Evolutionary conservation across 2,329 filamentous ascomycete genomes (phyloP).

Genomic region (Trichoderma koningiopsis): DNA sequence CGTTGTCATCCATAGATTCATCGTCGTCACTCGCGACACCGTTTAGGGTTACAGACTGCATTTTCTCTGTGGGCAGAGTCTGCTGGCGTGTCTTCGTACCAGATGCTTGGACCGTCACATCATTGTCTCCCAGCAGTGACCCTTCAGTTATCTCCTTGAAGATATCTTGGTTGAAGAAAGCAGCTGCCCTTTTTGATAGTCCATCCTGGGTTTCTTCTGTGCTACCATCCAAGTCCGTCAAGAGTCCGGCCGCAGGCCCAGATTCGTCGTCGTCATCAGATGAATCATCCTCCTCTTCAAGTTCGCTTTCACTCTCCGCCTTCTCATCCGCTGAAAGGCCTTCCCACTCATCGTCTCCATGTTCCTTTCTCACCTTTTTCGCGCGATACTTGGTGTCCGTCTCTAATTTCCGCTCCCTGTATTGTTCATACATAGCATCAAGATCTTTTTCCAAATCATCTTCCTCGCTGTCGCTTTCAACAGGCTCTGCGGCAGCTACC

Average conservation of each 20-base stretch:
- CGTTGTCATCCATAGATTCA: background rate
- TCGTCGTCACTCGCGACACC: background rate
- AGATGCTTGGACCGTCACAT: slow-evolving; percentile 32
- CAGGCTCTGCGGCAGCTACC: slow-evolving; percentile 55
- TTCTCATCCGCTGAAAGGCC: slow-evolving; percentile 73
- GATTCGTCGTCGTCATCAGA: slow-evolving; percentile 40
- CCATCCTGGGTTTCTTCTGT: slow-evolving; percentile 48
- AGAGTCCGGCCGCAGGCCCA: slow-evolving; percentile 33
- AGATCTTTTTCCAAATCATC: slow-evolving; percentile 83
- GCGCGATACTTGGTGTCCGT: slow-evolving; percentile 85
- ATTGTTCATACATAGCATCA: slow-evolving; percentile 84
- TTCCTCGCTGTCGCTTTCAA: slow-evolving; percentile 74
- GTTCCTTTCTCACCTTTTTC: slow-evolving; percentile 81
- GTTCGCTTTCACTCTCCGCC: slow-evolving; percentile 56
- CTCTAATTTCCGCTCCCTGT: slow-evolving; percentile 76
- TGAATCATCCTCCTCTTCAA: slow-evolving; percentile 57
- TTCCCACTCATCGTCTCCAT: slow-evolving; percentile 88
- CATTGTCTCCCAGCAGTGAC: slow-evolving; percentile 56
- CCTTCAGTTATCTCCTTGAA: slow-evolving; percentile 77
- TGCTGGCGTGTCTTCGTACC: background rate
- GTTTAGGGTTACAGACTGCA: background rate
- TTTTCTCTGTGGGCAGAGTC: background rate
- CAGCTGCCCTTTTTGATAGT: slow-evolving; percentile 80
- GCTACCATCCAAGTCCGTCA: slow-evolving; percentile 43
- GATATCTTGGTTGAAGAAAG: slow-evolving; percentile 94